Conservation (phyloP, 495 filamentous ascomycete genomes). For the Penicillium maclennaniae region DNA sequence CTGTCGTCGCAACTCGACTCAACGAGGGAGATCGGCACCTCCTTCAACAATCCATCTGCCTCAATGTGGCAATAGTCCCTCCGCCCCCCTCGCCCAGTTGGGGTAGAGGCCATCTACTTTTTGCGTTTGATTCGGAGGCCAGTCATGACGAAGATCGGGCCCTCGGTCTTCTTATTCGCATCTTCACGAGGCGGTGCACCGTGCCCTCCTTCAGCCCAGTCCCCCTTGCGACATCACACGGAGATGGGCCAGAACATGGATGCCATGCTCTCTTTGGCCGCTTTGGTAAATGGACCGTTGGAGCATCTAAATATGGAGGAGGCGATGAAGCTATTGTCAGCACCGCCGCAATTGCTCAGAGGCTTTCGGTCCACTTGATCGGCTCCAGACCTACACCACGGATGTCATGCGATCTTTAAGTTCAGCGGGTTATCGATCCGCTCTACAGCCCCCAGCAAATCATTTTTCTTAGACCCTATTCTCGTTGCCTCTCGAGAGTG, state of each 20-base stretch:
- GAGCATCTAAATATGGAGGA: conserved; percentile 2
- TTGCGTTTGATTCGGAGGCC: conserved; percentile 4
- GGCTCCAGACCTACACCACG: conserved; percentile 14
- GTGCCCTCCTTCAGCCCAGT: conserved; percentile 4
- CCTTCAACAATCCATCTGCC: conserved; percentile 14
- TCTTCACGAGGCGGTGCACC: conserved; percentile 11
- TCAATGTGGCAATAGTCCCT: conserved; percentile 15
- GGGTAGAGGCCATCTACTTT: neutral
- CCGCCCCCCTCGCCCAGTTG: neutral
- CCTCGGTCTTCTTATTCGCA: conserved; percentile 17
- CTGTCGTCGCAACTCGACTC: conserved; percentile 1
- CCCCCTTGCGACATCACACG: conserved; percentile 16
- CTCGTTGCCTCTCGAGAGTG: conserved; percentile 2
- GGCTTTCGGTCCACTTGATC: conserved; percentile 23
- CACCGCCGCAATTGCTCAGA: conserved; percentile 19
- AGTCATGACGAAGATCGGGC: conserved; percentile 14
- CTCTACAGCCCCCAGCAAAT: conserved; percentile 31
- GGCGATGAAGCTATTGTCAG: conserved; percentile 22
- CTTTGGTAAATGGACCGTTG: conserved; percentile 22
- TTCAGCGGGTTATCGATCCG: conserved; percentile 42
- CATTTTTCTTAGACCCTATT: conserved; percentile 6
- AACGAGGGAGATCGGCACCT: conserved; percentile 21
- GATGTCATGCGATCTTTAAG: conserved; percentile 41
- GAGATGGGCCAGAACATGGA: conserved; percentile 9
- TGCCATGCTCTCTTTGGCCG: conserved; percentile 18